These are phyloP conservation scores for Fusarium beomiforme DNA, from an alignment of 2,329 filamentous ascomycete species.

Conservation along the genomic window DNA sequence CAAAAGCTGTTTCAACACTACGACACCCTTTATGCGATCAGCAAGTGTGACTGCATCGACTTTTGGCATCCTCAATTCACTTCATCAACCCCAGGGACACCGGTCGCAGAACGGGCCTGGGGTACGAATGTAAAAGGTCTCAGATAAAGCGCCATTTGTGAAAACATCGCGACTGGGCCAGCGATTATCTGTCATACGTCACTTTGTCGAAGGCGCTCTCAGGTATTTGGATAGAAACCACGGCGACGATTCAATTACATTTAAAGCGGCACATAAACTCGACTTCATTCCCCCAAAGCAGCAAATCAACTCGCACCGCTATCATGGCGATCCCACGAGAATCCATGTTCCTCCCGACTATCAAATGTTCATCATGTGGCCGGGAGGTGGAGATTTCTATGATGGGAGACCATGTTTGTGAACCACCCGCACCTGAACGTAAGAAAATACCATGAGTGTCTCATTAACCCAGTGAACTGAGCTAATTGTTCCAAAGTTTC, in stretches of 20 bases:
- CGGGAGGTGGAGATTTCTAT: slow-evolving; percentile 82
- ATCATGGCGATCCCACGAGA: slow-evolving; percentile 65
- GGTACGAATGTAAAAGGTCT: slow-evolving; percentile 40
- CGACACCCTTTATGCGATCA: not conserved
- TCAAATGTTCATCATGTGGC: slow-evolving; percentile 88
- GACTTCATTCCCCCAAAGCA: not conserved
- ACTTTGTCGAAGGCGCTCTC: not conserved
- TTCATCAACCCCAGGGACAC: slow-evolving; percentile 42
- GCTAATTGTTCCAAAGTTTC: slow-evolving; percentile 45
- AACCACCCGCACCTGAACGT: slow-evolving; percentile 61
- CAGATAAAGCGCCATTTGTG: slow-evolving; percentile 20
- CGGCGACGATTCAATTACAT: slow-evolving; percentile 13
- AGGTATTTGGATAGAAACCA: slow-evolving; percentile 1
- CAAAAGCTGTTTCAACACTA: not conserved
- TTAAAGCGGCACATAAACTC: slow-evolving; percentile 2
- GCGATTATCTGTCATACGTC: not conserved
- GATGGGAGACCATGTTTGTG: slow-evolving; percentile 87
- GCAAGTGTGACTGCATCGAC: not conserved
- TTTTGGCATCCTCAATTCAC: slow-evolving; percentile 23
- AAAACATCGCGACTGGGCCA: slow-evolving; percentile 19
- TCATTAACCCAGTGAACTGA: slow-evolving; percentile 6
- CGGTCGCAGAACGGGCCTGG: slow-evolving; percentile 43
- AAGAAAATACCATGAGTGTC: slow-evolving; percentile 30
- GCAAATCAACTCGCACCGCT: slow-evolving; percentile 21
- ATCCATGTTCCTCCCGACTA: slow-evolving; percentile 79